Percentiles rank a stretch among this genome's conserved stretches.
These are phyloP conservation scores for Pestalotiopsis sp. DNA, from an alignment of 2,329 filamentous ascomycete genomes.

Conservation along the genomic window DNA sequence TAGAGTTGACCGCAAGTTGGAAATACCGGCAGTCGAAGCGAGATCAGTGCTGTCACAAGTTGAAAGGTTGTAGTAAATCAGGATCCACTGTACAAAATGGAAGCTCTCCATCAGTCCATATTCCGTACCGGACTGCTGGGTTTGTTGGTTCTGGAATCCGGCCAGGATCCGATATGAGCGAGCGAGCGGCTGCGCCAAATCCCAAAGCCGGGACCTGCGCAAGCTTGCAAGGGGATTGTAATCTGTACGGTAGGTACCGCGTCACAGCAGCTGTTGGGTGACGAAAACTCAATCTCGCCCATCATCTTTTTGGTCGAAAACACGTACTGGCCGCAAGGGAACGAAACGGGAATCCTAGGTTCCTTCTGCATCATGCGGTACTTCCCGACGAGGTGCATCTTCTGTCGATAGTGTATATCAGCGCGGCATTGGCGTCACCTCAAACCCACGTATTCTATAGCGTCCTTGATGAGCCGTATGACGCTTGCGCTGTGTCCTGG, in stretches of 20 bases:
- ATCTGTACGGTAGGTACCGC: not conserved
- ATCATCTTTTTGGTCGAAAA: not conserved
- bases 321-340: not conserved
- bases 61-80: not conserved
- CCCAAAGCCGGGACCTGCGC: not conserved
- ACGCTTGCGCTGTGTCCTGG: not conserved
- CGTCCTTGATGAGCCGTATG: not conserved
- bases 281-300: not conserved
- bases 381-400: not conserved
- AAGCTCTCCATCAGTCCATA: not conserved
- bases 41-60: slow-evolving; percentile 5
- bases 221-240: not conserved
- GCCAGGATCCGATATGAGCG: not conserved
- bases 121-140: not conserved
- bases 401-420: not conserved
- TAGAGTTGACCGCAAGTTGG: not conserved
- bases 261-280: not conserved
- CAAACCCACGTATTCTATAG: not conserved
- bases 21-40: not conserved
- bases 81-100: not conserved
- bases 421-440: not conserved
- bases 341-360: not conserved
- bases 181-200: not conserved
- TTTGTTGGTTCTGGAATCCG: not conserved
- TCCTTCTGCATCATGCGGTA: not conserved